Evolutionary conservation across 1,139 yeast genomes (phyloP).

Genomic region (Lodderomyces orthopsilosis): DNA sequence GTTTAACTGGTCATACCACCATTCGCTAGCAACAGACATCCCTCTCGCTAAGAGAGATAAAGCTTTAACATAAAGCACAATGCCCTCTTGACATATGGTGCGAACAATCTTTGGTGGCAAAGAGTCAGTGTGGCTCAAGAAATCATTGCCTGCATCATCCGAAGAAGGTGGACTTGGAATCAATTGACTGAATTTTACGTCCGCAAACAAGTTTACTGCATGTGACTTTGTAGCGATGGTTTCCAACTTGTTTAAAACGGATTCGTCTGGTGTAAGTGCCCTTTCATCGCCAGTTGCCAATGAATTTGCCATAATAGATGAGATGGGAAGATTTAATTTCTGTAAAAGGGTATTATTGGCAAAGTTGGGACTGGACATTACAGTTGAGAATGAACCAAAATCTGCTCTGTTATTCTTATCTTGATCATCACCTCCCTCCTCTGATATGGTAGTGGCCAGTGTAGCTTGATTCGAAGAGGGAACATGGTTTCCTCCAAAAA

Average conservation of each 20-base stretch:
- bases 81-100: conserved; percentile 79
- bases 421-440: conserved; percentile 4
- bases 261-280: conserved; percentile 26
- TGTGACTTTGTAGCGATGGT: conserved; percentile 84
- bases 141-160: conserved; percentile 40
- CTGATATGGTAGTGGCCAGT: conserved; percentile 9
- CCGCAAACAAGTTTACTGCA: conserved; percentile 85
- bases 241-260: conserved; percentile 55
- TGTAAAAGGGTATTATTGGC: conserved; percentile 35
- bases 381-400: conserved; percentile 1
- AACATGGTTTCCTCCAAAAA: conserved; percentile 55
- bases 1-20: conserved; percentile 67
- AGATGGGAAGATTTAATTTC: conserved; percentile 32
- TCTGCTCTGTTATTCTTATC: not conserved
- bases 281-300: conserved; percentile 8
- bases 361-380: conserved; percentile 30
- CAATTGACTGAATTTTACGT: conserved; percentile 81
- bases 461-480: conserved; percentile 3
- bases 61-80: conserved; percentile 78
- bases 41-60: conserved; percentile 79
- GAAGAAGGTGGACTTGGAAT: conserved; percentile 73
- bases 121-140: conserved; percentile 37
- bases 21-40: conserved; percentile 77
- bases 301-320: conserved; percentile 15
- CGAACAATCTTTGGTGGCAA: conserved; percentile 61